Evolutionary conservation across 73 alveolate species (phyloP), one percentile per base, ranked within the genome.

Genomic region (Symbiodinium natans): DNA sequence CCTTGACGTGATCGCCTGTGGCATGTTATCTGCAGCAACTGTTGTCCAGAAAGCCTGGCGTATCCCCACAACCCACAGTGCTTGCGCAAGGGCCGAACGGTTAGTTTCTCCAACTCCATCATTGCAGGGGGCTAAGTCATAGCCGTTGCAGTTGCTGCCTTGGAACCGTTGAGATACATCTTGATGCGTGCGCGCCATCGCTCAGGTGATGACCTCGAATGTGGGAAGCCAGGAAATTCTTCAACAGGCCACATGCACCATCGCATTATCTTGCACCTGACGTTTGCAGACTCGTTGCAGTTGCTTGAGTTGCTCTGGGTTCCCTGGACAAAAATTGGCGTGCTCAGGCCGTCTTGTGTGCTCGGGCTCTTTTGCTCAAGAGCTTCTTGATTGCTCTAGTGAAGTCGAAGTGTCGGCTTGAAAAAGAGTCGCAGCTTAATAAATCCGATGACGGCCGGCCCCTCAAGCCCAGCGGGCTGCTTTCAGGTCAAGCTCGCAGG

Each of bases 161-260:
- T 48, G 63, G 63, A 48, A 17, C 63, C 17, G 63, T 17, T 48
- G 63, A 17, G 63, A 54, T 13, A 54, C 74, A 54, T 15, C n/a
- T n/a, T n/a, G n/a, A n/a, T n/a, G n/a, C n/a, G n/a, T n/a, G n/a
- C n/a, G n/a, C n/a, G n/a, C n/a, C n/a, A n/a, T n/a, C 33, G n/a
- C 86, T n/a, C 15, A 90, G 97, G 97, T 90, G 73, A 90, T 90
- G 97, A 90, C 97, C 52, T 90, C 97, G 40, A 90, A 90, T 42
- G 97, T 90, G 21, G 97, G 97, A 21, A 90, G 97, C 87, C 77
- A 68, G 54, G 97, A 90, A 41, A 90, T 90, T 21, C 77, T 90
- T 40, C 97, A 90, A 41, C 97, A 90, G 97, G 97, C 95, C 25
- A 39, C 38, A 27, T 10, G 4, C 2, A 4, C n/a, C n/a, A n/a